phyloP scores from a whole-genome alignment of 2,329 filamentous ascomycete genomes.

The Ambrosiella xylebori region DNA sequence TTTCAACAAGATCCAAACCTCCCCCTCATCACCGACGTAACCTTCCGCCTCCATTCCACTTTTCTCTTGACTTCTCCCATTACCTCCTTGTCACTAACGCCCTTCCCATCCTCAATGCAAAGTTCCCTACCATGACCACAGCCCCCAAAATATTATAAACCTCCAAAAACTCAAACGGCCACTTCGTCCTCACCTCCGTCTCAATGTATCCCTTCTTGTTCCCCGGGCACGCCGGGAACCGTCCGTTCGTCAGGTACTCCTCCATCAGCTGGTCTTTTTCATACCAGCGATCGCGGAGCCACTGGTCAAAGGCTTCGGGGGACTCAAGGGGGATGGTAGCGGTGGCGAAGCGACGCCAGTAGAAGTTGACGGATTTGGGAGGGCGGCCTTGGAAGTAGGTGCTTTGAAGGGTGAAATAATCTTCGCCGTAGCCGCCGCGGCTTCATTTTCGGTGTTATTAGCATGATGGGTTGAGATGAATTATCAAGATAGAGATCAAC shows the following conservation, averaged over 20 bases:
- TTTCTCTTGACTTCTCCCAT: background rate
- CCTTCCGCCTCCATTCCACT: background rate
- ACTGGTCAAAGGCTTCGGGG: constrained; percentile 58
- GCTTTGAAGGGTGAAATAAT: constrained; percentile 71
- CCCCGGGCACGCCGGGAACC: constrained; percentile 42
- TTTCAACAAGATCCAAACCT: background rate
- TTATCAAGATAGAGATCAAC: constrained; percentile 22
- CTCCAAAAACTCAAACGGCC: constrained; percentile 12
- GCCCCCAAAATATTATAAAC: constrained; percentile 12
- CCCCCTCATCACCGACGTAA: background rate
- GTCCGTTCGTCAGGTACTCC: constrained; percentile 57
- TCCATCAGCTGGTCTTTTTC: constrained; percentile 87
- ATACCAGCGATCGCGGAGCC: constrained; percentile 74
- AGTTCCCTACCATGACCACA: constrained; percentile 4
- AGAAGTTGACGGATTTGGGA: constrained; percentile 90
- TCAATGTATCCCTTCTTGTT: constrained; percentile 13
- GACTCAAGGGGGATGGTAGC: constrained; percentile 66
- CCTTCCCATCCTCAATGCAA: constrained; percentile 5
- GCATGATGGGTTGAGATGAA: background rate
- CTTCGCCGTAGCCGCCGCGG: constrained; percentile 70
- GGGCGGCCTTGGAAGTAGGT: constrained; percentile 79
- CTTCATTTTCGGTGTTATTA: constrained; percentile 23
- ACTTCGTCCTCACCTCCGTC: constrained; percentile 11
- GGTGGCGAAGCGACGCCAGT: constrained; percentile 77
- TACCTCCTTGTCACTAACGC: background rate